A percentile compares a stretch with the other conserved stretches of the same genome.
These are phyloP conservation scores for Streptanthus diversifolius DNA, from an alignment of 345 rosid species.

Conservation along the genomic window DNA sequence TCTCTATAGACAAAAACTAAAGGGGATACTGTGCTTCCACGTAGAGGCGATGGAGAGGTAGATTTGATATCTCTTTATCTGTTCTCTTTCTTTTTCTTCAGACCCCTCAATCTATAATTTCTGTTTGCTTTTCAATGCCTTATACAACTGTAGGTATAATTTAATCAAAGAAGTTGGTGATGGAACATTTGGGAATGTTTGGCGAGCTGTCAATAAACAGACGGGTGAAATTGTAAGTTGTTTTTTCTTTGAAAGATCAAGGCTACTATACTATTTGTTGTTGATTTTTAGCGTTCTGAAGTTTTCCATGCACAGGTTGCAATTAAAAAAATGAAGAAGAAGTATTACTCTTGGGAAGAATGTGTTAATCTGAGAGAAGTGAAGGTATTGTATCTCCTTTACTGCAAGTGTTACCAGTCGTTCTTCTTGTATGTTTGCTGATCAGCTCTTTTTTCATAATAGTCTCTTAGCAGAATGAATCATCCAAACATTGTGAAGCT, in stretches of 20 bases:
- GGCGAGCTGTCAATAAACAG: conserved; percentile 75
- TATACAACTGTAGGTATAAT: conserved; percentile 56
- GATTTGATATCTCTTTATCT: conserved; percentile 18
- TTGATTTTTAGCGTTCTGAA: background rate
- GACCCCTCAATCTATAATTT: background rate
- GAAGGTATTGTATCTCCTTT: conserved; percentile 51
- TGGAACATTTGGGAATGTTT: conserved; percentile 94
- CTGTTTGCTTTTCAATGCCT: background rate
- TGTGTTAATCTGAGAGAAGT: conserved; percentile 92
- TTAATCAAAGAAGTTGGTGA: conserved; percentile 90
- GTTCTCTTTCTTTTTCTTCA: background rate
- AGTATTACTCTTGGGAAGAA: conserved; percentile 92
- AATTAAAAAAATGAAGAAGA: conserved; percentile 93
- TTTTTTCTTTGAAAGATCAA: background rate
- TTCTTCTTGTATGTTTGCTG: background rate
- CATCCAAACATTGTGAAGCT: conserved; percentile 97
- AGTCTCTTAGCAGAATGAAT: conserved; percentile 84
- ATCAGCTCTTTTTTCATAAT: conserved; percentile 18
- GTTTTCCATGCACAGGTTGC: conserved; percentile 62
- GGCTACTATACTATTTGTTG: background rate
- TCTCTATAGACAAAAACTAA: conserved; percentile 44
- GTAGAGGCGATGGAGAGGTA: conserved; percentile 76
- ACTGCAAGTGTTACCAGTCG: background rate
- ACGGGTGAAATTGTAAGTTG: conserved; percentile 86
- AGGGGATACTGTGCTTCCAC: conserved; percentile 40